A percentile compares a stretch with the other conserved stretches of the same genome.
phyloP scores from a whole-genome alignment of 345 rosid genomes.

The Ceriops decandra region DNA sequence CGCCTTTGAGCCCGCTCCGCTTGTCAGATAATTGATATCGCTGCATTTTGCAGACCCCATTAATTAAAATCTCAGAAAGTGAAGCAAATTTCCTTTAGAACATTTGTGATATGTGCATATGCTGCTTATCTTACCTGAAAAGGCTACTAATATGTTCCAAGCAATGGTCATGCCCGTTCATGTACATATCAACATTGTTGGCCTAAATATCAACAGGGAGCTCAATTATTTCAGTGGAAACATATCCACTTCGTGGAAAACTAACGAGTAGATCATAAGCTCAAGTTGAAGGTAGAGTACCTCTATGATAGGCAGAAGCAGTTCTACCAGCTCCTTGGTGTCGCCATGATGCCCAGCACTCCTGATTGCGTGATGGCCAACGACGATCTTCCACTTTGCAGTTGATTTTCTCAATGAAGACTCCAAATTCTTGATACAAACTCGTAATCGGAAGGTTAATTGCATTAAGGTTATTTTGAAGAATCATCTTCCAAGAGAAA shows the following conservation, averaged over 20 bases:
- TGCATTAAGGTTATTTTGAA: not conserved
- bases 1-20: conserved; percentile 85
- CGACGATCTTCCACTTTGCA: conserved; percentile 48
- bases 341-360: conserved; percentile 49
- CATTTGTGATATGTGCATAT: not conserved
- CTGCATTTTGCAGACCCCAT: conserved; percentile 22
- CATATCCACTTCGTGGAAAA: too few relatives aligned
- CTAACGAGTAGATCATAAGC: too few relatives aligned
- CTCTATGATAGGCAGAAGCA: conserved; percentile 42
- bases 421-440: conserved; percentile 32
- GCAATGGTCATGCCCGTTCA: conserved; percentile 56
- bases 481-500: not conserved
- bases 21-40: conserved; percentile 57
- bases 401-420: conserved; percentile 34
- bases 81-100: not conserved
- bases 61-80: too few relatives aligned
- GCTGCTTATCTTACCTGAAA: conserved; percentile 26
- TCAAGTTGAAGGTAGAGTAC: conserved; percentile 16
- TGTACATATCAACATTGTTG: conserved; percentile 42
- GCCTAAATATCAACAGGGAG: conserved; percentile 24
- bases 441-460: not conserved
- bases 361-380: conserved; percentile 51
- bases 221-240: too few relatives aligned
- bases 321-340: conserved; percentile 32
- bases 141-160: conserved; percentile 34